Conservation (phyloP, 257 asterid genomes). For the Scutellaria baicalensis region DNA sequence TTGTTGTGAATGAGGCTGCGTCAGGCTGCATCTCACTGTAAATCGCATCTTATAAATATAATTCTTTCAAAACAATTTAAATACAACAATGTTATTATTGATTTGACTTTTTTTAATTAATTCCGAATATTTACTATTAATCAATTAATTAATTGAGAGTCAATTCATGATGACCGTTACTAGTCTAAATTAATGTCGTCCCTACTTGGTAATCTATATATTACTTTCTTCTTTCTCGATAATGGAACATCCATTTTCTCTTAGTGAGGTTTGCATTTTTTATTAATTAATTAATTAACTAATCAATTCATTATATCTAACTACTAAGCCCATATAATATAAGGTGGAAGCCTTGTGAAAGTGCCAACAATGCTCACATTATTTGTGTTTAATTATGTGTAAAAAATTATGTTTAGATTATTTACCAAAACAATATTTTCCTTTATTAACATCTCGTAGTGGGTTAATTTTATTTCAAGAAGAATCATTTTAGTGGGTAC, state of each 20-base stretch:
- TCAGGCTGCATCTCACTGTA: too few relatives aligned
- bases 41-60: too few relatives aligned
- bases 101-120: too few relatives aligned
- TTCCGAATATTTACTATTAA: not conserved
- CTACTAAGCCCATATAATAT: not conserved
- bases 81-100: too few relatives aligned
- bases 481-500: too few relatives aligned
- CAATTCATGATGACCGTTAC: slow-evolving; percentile 4
- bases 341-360: not conserved
- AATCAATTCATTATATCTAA: slow-evolving; percentile 6
- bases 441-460: too few relatives aligned
- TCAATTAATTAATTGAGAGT: slow-evolving; percentile 3
- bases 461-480: too few relatives aligned
- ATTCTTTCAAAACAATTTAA: too few relatives aligned
- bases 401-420: too few relatives aligned
- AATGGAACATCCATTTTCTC: slow-evolving; percentile 13
- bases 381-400: too few relatives aligned
- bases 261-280: not conserved
- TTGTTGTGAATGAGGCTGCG: too few relatives aligned
- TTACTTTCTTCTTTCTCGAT: not conserved
- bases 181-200: not conserved
- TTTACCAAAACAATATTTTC: too few relatives aligned
- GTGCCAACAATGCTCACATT: not conserved
- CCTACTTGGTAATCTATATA: not conserved
- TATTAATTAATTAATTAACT: not conserved